Evolutionary conservation across 1,284 basidiomycete species (phyloP), one percentile per base, ranked within the genome.

Genomic region (Fomitopsis betulina): DNA sequence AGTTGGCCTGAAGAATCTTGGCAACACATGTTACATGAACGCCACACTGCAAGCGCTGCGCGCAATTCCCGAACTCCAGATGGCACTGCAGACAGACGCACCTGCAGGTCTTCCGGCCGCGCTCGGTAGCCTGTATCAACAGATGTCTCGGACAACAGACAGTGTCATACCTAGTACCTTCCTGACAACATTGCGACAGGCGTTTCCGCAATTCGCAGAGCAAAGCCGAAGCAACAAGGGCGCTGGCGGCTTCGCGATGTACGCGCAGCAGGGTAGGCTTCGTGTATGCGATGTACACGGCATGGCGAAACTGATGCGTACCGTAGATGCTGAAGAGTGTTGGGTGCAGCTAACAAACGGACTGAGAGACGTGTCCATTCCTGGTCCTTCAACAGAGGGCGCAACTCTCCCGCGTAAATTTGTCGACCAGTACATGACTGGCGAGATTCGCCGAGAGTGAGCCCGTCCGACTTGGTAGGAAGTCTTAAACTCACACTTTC

Each of bases 1-100:
- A 5, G 86, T 89, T 57, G 89, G 90, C 15, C 73, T 89, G 65
- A 80, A 75, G 70, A 87, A 91, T 67, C 75, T 93, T 47, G 94
- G 94, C 40, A 96, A 96, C 70, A 96, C 93, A 0, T 96, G 94
- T 68, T 98, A 98, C 74, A 93, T 98, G 86, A 98, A 98, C 70
- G 88, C 96, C 6, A 95, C 93, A 0, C 78, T 99, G 2, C 96
- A 99, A 76, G 90, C 93, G 15, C 80, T 99, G 62, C 88, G 94
- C 19, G 86, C 90, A 2, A 91, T 99, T 56, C 94, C 95, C 0
- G 94, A 98, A 68, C 80, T 99, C 1, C 88, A 91, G 65, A 71
- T 76, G 1, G 87, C 91, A 1, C 78, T 96, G 21, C 72, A 72
- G 61, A 72, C 73, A 85, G 89, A 68, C 66, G 38, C 68, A 21